Evolutionary conservation across 2,329 filamentous ascomycete genomes (phyloP), one percentile per base, ranked within the genome.

Genomic region (Nigrospora osmanthi): DNA sequence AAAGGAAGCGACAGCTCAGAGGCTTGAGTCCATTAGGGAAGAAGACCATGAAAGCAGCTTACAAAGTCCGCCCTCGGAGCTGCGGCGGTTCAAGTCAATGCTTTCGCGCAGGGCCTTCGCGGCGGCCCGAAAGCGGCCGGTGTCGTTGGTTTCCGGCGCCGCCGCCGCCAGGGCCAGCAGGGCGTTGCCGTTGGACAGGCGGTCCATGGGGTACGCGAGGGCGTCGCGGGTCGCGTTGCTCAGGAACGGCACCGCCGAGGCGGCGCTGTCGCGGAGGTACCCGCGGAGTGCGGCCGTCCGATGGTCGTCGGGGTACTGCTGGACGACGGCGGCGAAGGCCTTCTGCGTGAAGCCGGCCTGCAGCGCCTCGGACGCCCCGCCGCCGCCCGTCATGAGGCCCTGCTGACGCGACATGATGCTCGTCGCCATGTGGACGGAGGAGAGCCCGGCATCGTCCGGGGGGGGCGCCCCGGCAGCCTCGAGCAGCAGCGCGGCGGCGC

Each of bases 261-360:
- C 38, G 33, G 55, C 58, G 49, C 60, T 63, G 33, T 39, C 28
- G 16, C 16, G 42, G 38, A 60, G 35, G 49, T 63, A 60, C 1
- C 42, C 35, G n/a, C 30, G 42, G 12, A 54, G 39, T n/a, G 41
- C 31, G n/a, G 46, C 6, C 2, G 50, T 34, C 33, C 43, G 31
- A 17, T 44, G 40, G 31, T 47, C 35, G 19, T 46, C 38, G 15
- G 54, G 54, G 46, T 62, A 59, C 41, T 54, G 53, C 12, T 31
- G 44, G 23, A 49, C 42, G 19, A 61, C 50, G 7, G 58, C 60
- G 6, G 52, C 47, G 37, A 63, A 49, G 13, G 59, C 57, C 35
- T 58, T 60, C 43, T 63, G 60, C 28, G 55, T 55, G 48, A 63
- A 49, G n/a, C 60, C 60, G 31, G 59, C 56, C 40, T 62, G 58